Evolutionary conservation across 306 rosid genomes (phyloP), one percentile per base, ranked within the genome.

Genomic region (Inga oerstediana): DNA sequence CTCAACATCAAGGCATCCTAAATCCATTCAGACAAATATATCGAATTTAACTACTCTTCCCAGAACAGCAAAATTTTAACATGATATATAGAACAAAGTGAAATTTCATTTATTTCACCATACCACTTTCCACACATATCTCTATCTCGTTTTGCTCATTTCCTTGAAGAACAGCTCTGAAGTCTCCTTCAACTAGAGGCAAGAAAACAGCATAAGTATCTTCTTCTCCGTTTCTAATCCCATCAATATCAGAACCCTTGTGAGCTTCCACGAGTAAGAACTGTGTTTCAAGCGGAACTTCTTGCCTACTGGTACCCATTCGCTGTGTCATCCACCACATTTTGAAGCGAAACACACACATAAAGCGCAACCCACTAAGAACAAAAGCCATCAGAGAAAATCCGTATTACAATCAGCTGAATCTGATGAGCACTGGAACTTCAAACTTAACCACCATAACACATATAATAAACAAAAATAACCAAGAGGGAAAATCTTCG

Each of bases 301-400:
- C 98, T 59, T 89, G 74, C 54, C 98, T 98, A 15, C 82, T 81
- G 34, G 43, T 84, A 1, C 98, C 98, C 95, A 95, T 95, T 85
- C 98, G 90, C 88, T 96, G 97, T 6, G 98, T 91, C 98, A 96
- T 93, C 99, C 99, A 96, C 99, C 99, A 96, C 91, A 96, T 76
- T 48, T 93, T 96, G 88, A 96, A 96, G 46, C 99, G 92, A 41
- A 93, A 93, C 22, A 84, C 85, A 65, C 99, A 87, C 97, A 96
- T 91, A 75, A 96, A 92, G 2, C 94, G 75, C 92, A 93, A 80
- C 4, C 94, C 97, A 84, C 98, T 95, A 81, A 35, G 74, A 46
- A 7, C 5, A 5, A 44, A 37, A 56, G 7, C 5, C 13, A 75
- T 22, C 7, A 52, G 65, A 75, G 22, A 2, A 34, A 4, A 2